Base-by-base conservation (phyloP, 768 basidiomycete genomes). In the Pleurotus sapidus region DNA sequence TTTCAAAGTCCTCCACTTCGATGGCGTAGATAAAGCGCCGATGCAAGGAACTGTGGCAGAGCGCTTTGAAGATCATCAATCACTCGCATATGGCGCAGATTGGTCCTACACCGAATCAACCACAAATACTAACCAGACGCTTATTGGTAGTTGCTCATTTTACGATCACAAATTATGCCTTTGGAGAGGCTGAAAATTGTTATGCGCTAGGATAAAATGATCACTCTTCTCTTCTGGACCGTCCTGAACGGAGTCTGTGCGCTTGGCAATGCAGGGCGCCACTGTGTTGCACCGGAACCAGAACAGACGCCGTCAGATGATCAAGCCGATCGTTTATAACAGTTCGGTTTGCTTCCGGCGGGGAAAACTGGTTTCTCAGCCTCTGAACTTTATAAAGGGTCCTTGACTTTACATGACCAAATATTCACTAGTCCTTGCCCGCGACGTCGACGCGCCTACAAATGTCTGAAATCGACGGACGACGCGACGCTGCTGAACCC, bases 141-240 rank as follows among this genome's bases (percentile, higher is more conserved):
- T 89, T 51, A 77, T 98, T 38, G 94, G 86, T 6, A 95, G 88
- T 61, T 95, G 94, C 67, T 97, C 94, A 15, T 99, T 99, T 73
- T 99, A 98, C 66, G 97, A 99, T 66, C 92, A 94, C 67, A 70
- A 76, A 38, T 68, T 98, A 70, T 83, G 86, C 67, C 64, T 95
- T 15, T 99, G 96, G 95, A 73, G 70, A 46, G 88, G 79, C 30
- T 94, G 68, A 81, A 49, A 18, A 57, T 17, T 49, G 49, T 17
- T 30, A 17, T 7, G 15, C 37, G 17, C 11, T 9, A 37, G 49
- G 15, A 17, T n/a, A 12, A 14, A 58, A 30, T 12, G 17, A 34
- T 40, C 25, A 34, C 20, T 47, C 30, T 34, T 11, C 30, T 34
- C 30, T 55, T 43, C 53, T 45, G 30, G 15, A 55, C 46, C 39